Conservation (phyloP, 345 rosid species). For the Gossypium mustelinum region DNA sequence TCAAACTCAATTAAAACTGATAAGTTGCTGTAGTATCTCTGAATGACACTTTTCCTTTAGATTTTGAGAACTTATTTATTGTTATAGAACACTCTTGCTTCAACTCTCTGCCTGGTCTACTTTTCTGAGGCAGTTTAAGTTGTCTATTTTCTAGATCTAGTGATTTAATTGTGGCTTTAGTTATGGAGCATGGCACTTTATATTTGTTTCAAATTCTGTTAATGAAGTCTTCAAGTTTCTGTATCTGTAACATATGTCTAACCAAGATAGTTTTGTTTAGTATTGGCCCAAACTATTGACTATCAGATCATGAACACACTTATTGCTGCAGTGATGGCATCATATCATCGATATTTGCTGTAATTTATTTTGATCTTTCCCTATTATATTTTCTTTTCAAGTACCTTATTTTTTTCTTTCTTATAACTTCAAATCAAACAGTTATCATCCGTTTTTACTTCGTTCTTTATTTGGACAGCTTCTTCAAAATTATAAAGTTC, state of each 20-base stretch:
- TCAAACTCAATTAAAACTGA: background rate
- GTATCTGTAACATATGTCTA: background rate
- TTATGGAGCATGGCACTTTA: background rate
- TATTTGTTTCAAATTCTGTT: background rate
- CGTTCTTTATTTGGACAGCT: constrained; percentile 44
- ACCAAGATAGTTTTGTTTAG: background rate
- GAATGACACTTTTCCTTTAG: background rate
- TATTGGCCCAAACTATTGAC: background rate
- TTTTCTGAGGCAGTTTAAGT: background rate
- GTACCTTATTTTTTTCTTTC: background rate
- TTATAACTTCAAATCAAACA: constrained; percentile 2
- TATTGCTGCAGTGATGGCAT: background rate
- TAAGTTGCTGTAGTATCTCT: background rate
- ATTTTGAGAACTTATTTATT: background rate
- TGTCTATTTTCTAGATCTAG: background rate
- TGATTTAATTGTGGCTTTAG: background rate
- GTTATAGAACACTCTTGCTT: background rate
- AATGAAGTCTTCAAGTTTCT: background rate
- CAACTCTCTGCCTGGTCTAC: background rate
- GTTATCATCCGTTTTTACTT: constrained; percentile 18
- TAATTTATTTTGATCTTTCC: background rate
- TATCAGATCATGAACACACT: background rate
- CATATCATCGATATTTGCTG: background rate
- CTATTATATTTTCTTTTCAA: background rate
- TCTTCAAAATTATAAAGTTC: constrained; percentile 83